Evolutionary conservation across 2,329 filamentous ascomycete genomes (phyloP).

Genomic region (Scedosporium boydii): DNA sequence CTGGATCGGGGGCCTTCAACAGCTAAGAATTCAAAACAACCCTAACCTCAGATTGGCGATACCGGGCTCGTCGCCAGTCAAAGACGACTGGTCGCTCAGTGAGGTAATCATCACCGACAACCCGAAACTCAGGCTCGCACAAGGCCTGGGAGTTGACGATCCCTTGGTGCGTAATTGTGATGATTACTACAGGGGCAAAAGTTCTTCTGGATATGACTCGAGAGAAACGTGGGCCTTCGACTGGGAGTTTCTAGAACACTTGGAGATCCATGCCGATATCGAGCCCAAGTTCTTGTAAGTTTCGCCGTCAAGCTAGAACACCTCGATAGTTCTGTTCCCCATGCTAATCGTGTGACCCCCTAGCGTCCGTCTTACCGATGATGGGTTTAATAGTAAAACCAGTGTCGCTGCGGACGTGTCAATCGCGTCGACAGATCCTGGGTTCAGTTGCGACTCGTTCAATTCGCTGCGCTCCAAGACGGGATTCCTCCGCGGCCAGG

Average conservation of each 20-base stretch:
- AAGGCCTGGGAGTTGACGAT: background rate
- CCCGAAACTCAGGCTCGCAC: background rate
- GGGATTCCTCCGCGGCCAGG: background rate
- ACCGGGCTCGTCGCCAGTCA: background rate
- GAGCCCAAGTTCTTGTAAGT: background rate
- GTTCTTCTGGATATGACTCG: background rate
- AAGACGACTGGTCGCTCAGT: background rate
- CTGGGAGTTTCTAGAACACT: background rate
- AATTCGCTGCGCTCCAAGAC: background rate
- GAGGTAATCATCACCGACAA: background rate
- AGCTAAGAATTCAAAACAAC: background rate
- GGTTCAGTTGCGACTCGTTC: background rate
- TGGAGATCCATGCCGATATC: background rate
- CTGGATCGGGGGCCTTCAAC: background rate
- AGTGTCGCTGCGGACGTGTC: background rate
- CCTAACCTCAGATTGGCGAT: background rate
- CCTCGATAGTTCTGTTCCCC: background rate
- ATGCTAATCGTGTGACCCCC: background rate
- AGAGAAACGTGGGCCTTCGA: background rate
- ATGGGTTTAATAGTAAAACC: background rate
- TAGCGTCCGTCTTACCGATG: background rate
- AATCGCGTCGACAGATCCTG: background rate
- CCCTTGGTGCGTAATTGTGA: background rate
- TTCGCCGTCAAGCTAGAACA: background rate
- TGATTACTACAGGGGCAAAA: background rate